Conservation (phyloP, 2,329 filamentous ascomycete species). For the Lachnellula willkommii region DNA sequence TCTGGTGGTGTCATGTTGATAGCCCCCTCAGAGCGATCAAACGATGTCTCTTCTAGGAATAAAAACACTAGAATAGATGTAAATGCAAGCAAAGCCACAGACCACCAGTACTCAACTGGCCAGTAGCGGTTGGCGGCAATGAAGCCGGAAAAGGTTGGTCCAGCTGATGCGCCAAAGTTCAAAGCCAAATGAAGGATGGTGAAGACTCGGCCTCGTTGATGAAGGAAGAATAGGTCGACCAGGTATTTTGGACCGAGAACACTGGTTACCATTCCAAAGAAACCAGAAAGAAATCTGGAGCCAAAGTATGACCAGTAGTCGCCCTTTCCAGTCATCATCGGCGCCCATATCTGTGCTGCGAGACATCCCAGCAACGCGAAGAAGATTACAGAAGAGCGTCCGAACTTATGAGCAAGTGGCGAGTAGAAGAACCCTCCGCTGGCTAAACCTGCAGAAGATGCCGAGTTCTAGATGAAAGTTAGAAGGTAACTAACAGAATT, state of each 20-base stretch:
- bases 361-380: slow-evolving; percentile 35
- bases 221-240: slow-evolving; percentile 40
- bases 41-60: slow-evolving; percentile 38
- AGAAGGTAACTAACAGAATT: neutral
- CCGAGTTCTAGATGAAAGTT: slow-evolving; percentile 28
- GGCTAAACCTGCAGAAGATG: slow-evolving; percentile 36
- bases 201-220: slow-evolving; percentile 38
- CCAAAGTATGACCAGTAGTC: slow-evolving; percentile 30
- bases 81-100: slow-evolving; percentile 34
- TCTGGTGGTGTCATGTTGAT: slow-evolving; percentile 17
- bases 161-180: slow-evolving; percentile 34
- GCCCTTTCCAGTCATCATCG: slow-evolving; percentile 33
- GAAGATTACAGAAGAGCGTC: slow-evolving; percentile 36
- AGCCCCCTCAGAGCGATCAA: slow-evolving; percentile 24
- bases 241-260: slow-evolving; percentile 37
- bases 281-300: slow-evolving; percentile 35
- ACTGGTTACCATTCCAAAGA: slow-evolving; percentile 36
- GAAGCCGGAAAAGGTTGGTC: slow-evolving; percentile 38
- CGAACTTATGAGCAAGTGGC: slow-evolving; percentile 34
- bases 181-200: slow-evolving; percentile 34
- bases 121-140: slow-evolving; percentile 34
- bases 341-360: slow-evolving; percentile 35
- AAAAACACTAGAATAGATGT: slow-evolving; percentile 33
- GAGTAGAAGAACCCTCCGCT: slow-evolving; percentile 36
- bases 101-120: slow-evolving; percentile 40